A percentile compares a stretch with the other conserved stretches of the same genome.
These are phyloP conservation scores for Ceratobasidium sp. DNA, from an alignment of 1,284 basidiomycete species.

Conservation along the genomic window DNA sequence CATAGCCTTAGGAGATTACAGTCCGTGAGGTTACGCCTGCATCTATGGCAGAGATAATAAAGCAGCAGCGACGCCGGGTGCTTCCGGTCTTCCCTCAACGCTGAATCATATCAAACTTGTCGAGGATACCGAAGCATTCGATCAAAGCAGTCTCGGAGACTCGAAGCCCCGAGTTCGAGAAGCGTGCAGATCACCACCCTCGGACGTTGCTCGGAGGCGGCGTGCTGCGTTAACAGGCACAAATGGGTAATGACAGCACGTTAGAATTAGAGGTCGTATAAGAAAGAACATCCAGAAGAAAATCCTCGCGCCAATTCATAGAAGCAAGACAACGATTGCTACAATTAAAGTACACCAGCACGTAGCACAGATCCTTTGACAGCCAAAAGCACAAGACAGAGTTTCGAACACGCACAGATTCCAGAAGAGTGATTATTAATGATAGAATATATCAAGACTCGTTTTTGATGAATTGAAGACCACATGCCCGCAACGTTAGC, in stretches of 20 bases:
- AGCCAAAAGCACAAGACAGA: slow-evolving; percentile 20
- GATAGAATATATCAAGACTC: slow-evolving; percentile 37
- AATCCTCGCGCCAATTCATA: not conserved
- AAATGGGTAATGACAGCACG: too few relatives aligned
- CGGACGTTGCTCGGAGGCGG: too few relatives aligned
- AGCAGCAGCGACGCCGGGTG: too few relatives aligned
- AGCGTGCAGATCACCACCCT: not conserved
- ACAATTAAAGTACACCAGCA: slow-evolving; percentile 24
- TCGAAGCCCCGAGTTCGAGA: slow-evolving; percentile 14
- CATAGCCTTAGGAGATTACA: too few relatives aligned
- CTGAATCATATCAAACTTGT: not conserved
- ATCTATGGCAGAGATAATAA: too few relatives aligned
- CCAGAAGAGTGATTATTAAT: slow-evolving; percentile 42
- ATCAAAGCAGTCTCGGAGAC: slow-evolving; percentile 19
- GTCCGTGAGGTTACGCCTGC: too few relatives aligned
- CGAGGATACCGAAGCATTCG: slow-evolving; percentile 12
- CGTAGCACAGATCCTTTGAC: slow-evolving; percentile 2
- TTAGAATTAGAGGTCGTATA: too few relatives aligned
- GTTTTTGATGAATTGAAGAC: slow-evolving; percentile 13
- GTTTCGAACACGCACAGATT: slow-evolving; percentile 5
- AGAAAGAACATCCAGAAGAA: too few relatives aligned
- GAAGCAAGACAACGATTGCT: not conserved
- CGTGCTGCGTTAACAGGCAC: too few relatives aligned
- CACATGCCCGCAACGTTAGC: slow-evolving; percentile 23
- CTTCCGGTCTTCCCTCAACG: too few relatives aligned